Base-by-base conservation (phyloP, 2,329 filamentous ascomycete genomes). In the Sphaerulina populicola region DNA sequence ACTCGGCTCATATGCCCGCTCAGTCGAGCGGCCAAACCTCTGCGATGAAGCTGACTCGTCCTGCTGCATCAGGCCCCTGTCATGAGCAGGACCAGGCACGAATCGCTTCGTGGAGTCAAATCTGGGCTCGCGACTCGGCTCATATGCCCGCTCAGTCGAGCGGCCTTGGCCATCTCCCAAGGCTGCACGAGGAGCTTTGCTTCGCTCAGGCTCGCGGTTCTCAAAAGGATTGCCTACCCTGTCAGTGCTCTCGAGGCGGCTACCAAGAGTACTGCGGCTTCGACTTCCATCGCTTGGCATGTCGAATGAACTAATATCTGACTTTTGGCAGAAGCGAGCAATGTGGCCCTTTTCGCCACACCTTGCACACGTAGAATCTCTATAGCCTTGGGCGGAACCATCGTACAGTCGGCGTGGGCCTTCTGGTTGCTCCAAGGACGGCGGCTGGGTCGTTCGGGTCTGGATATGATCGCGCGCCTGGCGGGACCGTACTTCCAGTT, bases 341-440 rank as follows among this genome's bases (percentile, higher is more conserved):
- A 51, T 45, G 30, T 59, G 57, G 11, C 57, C 57, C 23, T 40
- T 44, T 48, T 50, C 42, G 8, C 57, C 57, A 49, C 57, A 59
- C 10, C 51, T 47, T 18, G 45, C 56, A 48, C 46, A 53, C 37
- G 29, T 42, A 15, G 44, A 49, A 30, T 50, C 40, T 23, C 27
- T 49, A 23, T 48, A 30, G 15, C 37, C 8, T 36, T 48, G 46
- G 3, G 23, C 46, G 21, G 46, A 29, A 8, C 30, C 46, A 31
- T 48, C 41, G 46, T 48, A 42, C 23, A 53, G 11, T 14, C 51
- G 40, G 31, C 44, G 51, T 40, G 29, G n/a, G 29, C 21, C 21
- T 45, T 51, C 49, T 35, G 10, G 39, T 9, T 41, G 6, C 8
- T 7, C 5, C 14, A n/a, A 4, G 11, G n/a, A 9, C 14, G 37